Evolutionary conservation across 345 rosid genomes (phyloP), one percentile per base, ranked within the genome.

Genomic region (Gossypium australe): DNA sequence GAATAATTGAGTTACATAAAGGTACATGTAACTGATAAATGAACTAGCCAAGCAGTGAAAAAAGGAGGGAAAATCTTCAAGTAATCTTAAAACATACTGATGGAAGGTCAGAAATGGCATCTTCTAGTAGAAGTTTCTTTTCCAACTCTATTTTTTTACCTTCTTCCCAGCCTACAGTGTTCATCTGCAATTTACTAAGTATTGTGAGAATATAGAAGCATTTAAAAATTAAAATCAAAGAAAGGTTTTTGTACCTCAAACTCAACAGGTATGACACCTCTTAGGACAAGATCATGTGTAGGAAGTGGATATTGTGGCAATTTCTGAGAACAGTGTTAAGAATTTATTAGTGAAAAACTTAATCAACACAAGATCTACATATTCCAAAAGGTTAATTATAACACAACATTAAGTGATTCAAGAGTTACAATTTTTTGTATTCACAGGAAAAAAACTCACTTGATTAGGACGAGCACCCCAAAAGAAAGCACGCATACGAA

Each of bases 271-370:
- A 81, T 74, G 20, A 62, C 75, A 27, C 94, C 98, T 78, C 92
- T 82, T 2, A 76, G 44, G 7, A 85, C 81, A 48, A 89, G 87
- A 80, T 91, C 88, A 82, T 94, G 97, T 1, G 95, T 94, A 29
- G 98, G 98, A 52, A 86, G 86, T 4, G 98, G 90, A 66, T 79
- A 93, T 10, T 80, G 95, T 17, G 98, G 98, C 73, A 91, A 72
- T 14, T 17, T 85, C 94, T 93, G 85, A 27, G 52, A 75, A 51
- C 10, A 69, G 10, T 10, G 25, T 34, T 34, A 34, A 34, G 38
- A 34, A 34, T 34, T 34, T 34, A 34, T 34, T 34, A 4, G 38
- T 34, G 38, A 34, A 4, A 34, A 34, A 20, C 38, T 4, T 34
- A 4, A 34, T 34, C 38, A 34, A 34, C 7, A 34, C 38, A 34